phyloP scores from a whole-genome alignment of 441 rosid genomes.

The Erysimum pusillum region DNA sequence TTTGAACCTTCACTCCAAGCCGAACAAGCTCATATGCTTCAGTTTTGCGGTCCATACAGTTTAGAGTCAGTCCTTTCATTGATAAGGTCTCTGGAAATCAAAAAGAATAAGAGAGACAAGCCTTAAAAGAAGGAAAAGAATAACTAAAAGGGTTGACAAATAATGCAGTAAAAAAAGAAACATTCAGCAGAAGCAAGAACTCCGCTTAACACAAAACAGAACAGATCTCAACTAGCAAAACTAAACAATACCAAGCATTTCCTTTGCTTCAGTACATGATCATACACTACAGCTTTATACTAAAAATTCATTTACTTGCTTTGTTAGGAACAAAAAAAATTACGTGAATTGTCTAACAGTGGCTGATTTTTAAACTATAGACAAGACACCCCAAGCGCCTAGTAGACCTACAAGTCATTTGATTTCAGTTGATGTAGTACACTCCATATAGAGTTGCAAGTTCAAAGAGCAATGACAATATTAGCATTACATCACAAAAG shows the following conservation, averaged over 20 bases:
- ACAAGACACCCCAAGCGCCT: not conserved
- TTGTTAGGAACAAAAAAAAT: constrained; percentile 17
- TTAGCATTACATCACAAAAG: constrained; percentile 1
- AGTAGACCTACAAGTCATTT: constrained; percentile 11
- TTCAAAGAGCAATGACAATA: constrained; percentile 7
- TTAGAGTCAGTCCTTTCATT: constrained; percentile 97
- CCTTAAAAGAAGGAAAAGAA: constrained; percentile 10
- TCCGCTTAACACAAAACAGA: constrained; percentile 11
- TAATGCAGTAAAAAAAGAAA: constrained; percentile 1
- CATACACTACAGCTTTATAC: constrained; percentile 5
- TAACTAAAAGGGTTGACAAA: not conserved
- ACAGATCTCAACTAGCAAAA: constrained; percentile 11
- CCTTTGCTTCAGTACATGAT: constrained; percentile 19
- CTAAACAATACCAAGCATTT: constrained; percentile 18
- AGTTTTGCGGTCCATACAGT: constrained; percentile 99
- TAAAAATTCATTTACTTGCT: not conserved
- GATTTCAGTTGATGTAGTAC: constrained; percentile 1
- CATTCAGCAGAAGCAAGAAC: constrained; percentile 28
- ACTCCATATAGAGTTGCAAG: not conserved
- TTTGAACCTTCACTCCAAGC: constrained; percentile 85
- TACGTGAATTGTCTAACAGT: not conserved
- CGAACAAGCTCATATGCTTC: constrained; percentile 99
- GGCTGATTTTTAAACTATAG: not conserved
- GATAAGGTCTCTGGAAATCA: constrained; percentile 90
- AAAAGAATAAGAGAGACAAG: constrained; percentile 22